A percentile compares a stretch with the other conserved stretches of the same genome.
These are phyloP conservation scores for Myotisia sp. DNA, from an alignment of 2,329 filamentous ascomycete species.

Conservation along the genomic window DNA sequence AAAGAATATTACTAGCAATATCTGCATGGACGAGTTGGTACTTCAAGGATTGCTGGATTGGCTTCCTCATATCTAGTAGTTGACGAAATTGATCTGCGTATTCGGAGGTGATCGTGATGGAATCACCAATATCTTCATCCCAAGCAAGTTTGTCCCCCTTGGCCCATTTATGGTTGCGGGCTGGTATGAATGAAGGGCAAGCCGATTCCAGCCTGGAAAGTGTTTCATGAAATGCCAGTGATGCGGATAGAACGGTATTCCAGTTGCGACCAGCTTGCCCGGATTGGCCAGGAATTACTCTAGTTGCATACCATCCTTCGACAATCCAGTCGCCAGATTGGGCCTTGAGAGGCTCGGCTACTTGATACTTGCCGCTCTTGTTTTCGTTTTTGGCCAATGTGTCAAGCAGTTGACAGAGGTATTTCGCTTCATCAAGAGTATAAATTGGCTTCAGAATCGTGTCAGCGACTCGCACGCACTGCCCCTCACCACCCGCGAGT, in stretches of 20 bases:
- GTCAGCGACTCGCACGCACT: constrained; percentile 3
- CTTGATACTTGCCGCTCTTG: constrained; percentile 1
- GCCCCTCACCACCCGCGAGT: constrained; percentile 8
- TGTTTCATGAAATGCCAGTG: constrained; percentile 6
- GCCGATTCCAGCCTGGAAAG: not conserved
- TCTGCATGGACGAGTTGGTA: constrained; percentile 8
- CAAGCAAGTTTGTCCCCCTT: constrained; percentile 8
- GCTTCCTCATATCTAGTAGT: constrained; percentile 2
- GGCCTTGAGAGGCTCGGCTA: constrained; percentile 5
- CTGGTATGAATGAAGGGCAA: constrained; percentile 2
- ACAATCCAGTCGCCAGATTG: constrained; percentile 2
- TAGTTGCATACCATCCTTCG: constrained; percentile 6
- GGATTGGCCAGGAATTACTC: constrained; percentile 2
- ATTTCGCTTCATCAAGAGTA: constrained; percentile 4
- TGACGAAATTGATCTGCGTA: constrained; percentile 1
- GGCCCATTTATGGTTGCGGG: constrained; percentile 7
- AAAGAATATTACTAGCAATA: constrained; percentile 8
- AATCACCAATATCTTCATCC: constrained; percentile 1
- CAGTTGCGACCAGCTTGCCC: not conserved
- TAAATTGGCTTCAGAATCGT: constrained; percentile 7
- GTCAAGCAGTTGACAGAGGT: constrained; percentile 2
- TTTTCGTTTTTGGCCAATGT: not conserved
- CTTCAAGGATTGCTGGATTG: not conserved
- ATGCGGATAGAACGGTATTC: constrained; percentile 6
- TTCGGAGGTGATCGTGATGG: not conserved